Evolutionary conservation across 495 filamentous ascomycete species (phyloP), one percentile per base, ranked within the genome.

Genomic region (Trypethelium eluteriae): DNA sequence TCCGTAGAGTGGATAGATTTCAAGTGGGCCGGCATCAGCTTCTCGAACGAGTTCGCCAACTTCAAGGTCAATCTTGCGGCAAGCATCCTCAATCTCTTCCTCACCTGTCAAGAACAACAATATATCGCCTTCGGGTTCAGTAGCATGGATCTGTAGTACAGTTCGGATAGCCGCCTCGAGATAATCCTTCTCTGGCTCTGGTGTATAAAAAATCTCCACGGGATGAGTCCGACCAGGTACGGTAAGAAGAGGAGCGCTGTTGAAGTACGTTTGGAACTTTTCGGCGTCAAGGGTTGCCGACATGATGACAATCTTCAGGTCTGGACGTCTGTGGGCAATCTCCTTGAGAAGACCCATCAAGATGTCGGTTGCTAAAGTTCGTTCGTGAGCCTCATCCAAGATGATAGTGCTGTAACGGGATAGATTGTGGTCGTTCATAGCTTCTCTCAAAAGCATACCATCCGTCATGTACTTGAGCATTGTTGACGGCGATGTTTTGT

Each of bases 401-500:
- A 99, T 99, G 74, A 99, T 97, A 69, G 90, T 94, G 81, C 92
- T 93, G 79, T 99, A 99, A 11, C 93, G 88, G 25, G 84, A 84
- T 70, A 99, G 82, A 70, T 93, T 82, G 78, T 92, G 88, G 76
- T 99, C 95, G 79, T 96, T 87, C 95, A 99, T 99, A 39, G 95
- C 92, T 80, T 99, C 95, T 69, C 95, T 83, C 74, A 98, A 80
- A 70, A 99, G 85, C 94, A 98, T 98, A 86, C 95, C 95, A 76
- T 99, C 95, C 38, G 95, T 99, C 95, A 99, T 98, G 80, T 99
- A 99, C 80, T 98, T 99, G 62, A 99, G 80, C 47, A 97, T 84
- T 9, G 95, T 99, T 77, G 91, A 96, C 64, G 85, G 83, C 53
- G 91, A 83, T 0, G 95, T 98, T 78, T 87, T 91, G 76, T 99